Conservation (phyloP, 2,329 filamentous ascomycete species). For the Hypoxylon sp. region DNA sequence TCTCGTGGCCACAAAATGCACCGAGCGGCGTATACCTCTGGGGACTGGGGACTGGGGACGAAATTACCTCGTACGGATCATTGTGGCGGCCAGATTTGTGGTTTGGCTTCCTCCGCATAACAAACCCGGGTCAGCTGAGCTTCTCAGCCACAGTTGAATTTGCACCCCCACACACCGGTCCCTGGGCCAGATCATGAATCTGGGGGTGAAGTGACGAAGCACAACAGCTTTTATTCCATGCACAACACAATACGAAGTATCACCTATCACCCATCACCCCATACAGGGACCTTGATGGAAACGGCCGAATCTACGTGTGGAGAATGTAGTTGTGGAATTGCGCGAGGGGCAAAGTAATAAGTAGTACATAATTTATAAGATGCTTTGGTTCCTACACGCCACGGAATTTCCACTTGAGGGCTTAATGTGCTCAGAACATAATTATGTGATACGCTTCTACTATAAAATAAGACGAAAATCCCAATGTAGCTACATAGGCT, state of each 20-base stretch:
- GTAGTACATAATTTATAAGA: constrained; percentile 10
- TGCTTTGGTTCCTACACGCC: constrained; percentile 7
- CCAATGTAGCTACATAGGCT: neutral
- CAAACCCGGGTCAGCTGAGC: constrained; percentile 48
- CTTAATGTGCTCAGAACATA: constrained; percentile 10
- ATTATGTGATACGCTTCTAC: constrained; percentile 17
- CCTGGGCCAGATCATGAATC: constrained; percentile 32
- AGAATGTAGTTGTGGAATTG: constrained; percentile 17
- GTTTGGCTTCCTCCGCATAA: constrained; percentile 45
- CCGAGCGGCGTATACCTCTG: constrained; percentile 37
- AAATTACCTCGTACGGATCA: constrained; percentile 40
- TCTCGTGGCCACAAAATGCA: constrained; percentile 38
- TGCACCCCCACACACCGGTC: constrained; percentile 37
- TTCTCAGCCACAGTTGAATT: constrained; percentile 47
- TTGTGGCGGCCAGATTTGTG: constrained; percentile 38
- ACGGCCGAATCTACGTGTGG: constrained; percentile 6
- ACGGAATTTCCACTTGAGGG: neutral
- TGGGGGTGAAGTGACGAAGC: constrained; percentile 23
- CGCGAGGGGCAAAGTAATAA: constrained; percentile 20
- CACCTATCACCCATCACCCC: constrained; percentile 31
- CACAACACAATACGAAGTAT: constrained; percentile 37
- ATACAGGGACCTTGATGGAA: constrained; percentile 21
- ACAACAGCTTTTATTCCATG: constrained; percentile 35
- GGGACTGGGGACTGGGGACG: constrained; percentile 21
- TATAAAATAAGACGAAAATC: constrained; percentile 4